These are phyloP conservation scores for Corrigiola litoralis DNA, from an alignment of 179 eudicot species.

Conservation along the genomic window DNA sequence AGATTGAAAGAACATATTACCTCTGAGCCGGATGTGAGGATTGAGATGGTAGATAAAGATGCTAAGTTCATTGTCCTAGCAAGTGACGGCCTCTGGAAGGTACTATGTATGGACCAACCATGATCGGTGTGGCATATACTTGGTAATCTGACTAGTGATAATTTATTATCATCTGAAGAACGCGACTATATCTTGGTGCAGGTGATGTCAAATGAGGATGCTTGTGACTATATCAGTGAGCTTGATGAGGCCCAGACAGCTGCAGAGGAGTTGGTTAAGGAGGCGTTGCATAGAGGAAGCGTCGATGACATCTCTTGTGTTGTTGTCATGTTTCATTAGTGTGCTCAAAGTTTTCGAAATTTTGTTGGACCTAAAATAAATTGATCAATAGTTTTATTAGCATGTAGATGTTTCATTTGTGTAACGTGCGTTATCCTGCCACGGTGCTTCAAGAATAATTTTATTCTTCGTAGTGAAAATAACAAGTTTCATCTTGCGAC, in stretches of 20 bases:
- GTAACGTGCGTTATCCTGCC: no score
- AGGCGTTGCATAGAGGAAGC: conserved; percentile 41
- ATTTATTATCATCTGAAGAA: neutral
- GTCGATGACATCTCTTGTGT: conserved; percentile 53
- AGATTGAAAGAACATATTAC: conserved; percentile 51
- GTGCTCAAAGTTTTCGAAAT: neutral
- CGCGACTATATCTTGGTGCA: neutral
- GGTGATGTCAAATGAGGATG: conserved; percentile 65
- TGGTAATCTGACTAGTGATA: no score
- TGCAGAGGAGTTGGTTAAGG: conserved; percentile 45
- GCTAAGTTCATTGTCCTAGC: conserved; percentile 47
- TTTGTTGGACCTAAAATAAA: neutral
- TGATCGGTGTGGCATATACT: neutral
- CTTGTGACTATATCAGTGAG: conserved; percentile 32
- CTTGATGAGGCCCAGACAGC: conserved; percentile 38
- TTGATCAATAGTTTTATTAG: neutral
- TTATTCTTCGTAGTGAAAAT: no score
- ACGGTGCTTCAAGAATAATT: no score
- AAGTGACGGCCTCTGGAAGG: conserved; percentile 73
- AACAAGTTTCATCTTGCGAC: no score
- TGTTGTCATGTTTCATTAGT: conserved; percentile 33
- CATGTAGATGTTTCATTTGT: no score
- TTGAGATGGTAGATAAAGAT: conserved; percentile 38
- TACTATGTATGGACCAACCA: neutral
- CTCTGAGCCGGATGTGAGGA: conserved; percentile 39